Evolutionary conservation across 2,329 filamentous ascomycete genomes (phyloP), one percentile per base, ranked within the genome.

Genomic region (Chaetomium sp.): DNA sequence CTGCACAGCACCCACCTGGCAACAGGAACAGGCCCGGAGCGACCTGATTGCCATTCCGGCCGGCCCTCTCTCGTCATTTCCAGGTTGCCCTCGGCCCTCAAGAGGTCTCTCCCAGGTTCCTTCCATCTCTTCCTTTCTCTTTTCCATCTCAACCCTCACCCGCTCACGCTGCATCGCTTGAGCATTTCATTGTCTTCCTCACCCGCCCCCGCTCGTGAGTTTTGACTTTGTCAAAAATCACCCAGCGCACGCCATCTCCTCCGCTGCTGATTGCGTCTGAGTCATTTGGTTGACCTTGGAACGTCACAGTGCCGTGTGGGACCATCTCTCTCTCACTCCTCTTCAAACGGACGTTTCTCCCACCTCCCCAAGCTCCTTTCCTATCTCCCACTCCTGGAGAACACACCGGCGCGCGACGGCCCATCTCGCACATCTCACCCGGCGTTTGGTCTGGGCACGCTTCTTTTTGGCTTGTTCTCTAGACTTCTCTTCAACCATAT

Each of bases 261-360:
- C 58, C 53, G 62, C 60, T 58, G 47, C 49, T 55, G 46, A 53
- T 61, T 59, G 58, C 56, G 59, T 68, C 64, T 65, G 65, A 67
- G 64, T 67, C 66, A 67, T 67, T 67, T 54, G 61, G 41, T 65
- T 65, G 66, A 65, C 57, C 60, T 66, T 64, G 60, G 63, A 27
- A 64, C 61, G 57, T 62, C 59, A 62, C 57, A 56, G 54, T 61
- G 58, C 60, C 55, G 57, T 61, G 61, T 64, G 58, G 62, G 62
- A 59, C 58, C 62, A n/a, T 27, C 47, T 27, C 27, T 11, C 43
- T 12, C 7, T 42, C 8, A 43, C 35, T 33, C 19, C 27, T 37
- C 27, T 11, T 55, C 40, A 34, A 45, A 27, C 19, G 37, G 12
- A 36, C 27, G 48, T 11, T 41, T 19, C 7, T 45, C 6, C 52